Conservation (phyloP, 2,329 filamentous ascomycete species). For the Cercospora citrullina region DNA sequence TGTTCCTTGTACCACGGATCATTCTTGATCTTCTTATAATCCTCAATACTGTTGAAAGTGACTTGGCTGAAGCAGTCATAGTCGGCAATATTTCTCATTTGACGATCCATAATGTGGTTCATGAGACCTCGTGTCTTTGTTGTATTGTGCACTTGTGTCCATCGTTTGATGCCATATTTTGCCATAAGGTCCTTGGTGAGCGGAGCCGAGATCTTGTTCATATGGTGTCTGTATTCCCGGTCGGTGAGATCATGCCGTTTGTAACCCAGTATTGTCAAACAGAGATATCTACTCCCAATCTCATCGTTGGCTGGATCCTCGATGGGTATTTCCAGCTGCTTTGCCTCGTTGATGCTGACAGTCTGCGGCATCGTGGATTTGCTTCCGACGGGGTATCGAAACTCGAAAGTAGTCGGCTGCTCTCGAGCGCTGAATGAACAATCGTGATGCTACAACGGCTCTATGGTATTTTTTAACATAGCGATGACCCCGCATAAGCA, state of each 20-base stretch:
- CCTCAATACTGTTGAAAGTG: slow-evolving; percentile 47
- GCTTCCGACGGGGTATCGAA: neutral
- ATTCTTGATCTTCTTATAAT: slow-evolving; percentile 52
- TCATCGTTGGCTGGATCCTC: slow-evolving; percentile 3
- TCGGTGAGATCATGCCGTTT: slow-evolving; percentile 51
- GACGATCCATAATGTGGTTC: slow-evolving; percentile 46
- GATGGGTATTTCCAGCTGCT: neutral
- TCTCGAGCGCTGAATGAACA: neutral
- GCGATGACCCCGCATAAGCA: neutral
- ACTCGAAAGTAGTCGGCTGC: neutral
- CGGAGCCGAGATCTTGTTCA: slow-evolving; percentile 50
- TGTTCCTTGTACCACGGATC: slow-evolving; percentile 53
- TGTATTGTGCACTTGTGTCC: slow-evolving; percentile 52
- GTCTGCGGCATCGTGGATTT: neutral
- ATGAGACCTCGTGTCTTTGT: slow-evolving; percentile 43
- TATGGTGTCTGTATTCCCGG: slow-evolving; percentile 51
- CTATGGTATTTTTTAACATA: neutral
- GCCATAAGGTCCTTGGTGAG: slow-evolving; percentile 52
- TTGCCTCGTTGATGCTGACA: neutral
- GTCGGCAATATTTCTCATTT: slow-evolving; percentile 53
- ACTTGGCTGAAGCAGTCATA: slow-evolving; percentile 55
- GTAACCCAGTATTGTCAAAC: slow-evolving; percentile 54
- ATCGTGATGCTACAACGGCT: neutral
- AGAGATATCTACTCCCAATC: slow-evolving; percentile 15
- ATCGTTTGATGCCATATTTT: slow-evolving; percentile 52